These are phyloP conservation scores for Lotus japonicus DNA, from an alignment of 306 rosid genomes.

Conservation along the genomic window DNA sequence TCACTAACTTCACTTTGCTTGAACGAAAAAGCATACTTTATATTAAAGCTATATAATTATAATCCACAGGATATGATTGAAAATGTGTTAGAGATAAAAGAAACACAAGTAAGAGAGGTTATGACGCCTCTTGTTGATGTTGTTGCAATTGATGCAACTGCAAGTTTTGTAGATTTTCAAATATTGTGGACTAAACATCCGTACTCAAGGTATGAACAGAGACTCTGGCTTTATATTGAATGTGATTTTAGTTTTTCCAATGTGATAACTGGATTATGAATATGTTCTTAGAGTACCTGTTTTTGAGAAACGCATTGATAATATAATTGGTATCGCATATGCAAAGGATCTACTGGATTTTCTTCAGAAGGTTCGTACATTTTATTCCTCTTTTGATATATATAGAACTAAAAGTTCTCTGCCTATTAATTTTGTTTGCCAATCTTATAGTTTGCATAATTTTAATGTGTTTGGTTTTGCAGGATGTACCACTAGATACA, in stretches of 20 bases:
- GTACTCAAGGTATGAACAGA: slow-evolving; percentile 66
- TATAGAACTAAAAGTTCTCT: slow-evolving; percentile 20
- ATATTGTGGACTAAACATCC: slow-evolving; percentile 79
- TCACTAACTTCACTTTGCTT: neutral
- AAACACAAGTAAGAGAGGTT: slow-evolving; percentile 87
- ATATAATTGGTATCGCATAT: slow-evolving; percentile 88
- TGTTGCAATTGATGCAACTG: slow-evolving; percentile 83
- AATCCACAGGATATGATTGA: slow-evolving; percentile 72
- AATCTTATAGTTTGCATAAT: slow-evolving; percentile 50
- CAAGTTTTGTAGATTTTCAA: slow-evolving; percentile 75
- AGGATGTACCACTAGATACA: slow-evolving; percentile 86
- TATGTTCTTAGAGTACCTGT: slow-evolving; percentile 70
- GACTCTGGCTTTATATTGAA: neutral
- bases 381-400: slow-evolving; percentile 13
- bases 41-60: neutral
- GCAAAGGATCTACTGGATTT: slow-evolving; percentile 86
- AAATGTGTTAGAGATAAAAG: slow-evolving; percentile 89
- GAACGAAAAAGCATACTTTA: neutral
- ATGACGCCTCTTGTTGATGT: slow-evolving; percentile 97
- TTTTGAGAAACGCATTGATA: slow-evolving; percentile 92
- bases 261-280: neutral
- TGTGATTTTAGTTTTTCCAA: neutral
- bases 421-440: slow-evolving; percentile 30
- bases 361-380: slow-evolving; percentile 56
- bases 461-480: slow-evolving; percentile 57